Evolutionary conservation across 106 monocot species (phyloP).

Genomic region (Dendrobium chrysotoxum): DNA sequence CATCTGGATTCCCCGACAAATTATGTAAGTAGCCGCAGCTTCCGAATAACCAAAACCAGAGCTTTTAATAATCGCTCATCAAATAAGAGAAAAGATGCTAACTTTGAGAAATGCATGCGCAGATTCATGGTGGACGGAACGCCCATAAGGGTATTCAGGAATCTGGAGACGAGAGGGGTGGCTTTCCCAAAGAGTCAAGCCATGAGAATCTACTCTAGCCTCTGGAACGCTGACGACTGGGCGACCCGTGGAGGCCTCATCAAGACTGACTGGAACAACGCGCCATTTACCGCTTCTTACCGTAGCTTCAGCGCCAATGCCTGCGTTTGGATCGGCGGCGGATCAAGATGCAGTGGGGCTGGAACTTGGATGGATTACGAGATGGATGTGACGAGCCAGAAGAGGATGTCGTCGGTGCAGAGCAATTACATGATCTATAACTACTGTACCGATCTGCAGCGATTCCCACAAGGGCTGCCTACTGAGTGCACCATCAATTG

Average conservation of each 20-base stretch:
- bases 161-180: not conserved
- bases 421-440: conserved; percentile 20
- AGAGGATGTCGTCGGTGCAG: conserved; percentile 10
- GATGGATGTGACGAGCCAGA: not conserved
- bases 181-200: conserved; percentile 11
- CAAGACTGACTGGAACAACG: conserved; percentile 20
- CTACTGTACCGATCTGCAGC: conserved; percentile 11
- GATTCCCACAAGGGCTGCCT: conserved; percentile 10
- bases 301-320: conserved; percentile 11
- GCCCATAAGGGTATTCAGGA: conserved; percentile 15
- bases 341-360: not conserved
- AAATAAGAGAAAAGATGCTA: not conserved
- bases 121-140: conserved; percentile 18
- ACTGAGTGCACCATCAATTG: conserved; percentile 2
- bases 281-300: conserved; percentile 27
- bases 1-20: conserved; percentile 36
- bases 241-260: conserved; percentile 19
- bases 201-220: conserved; percentile 19
- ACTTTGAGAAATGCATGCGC: not conserved
- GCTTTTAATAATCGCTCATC: not conserved
- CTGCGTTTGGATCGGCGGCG: conserved; percentile 2
- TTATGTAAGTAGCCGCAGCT: conserved; percentile 12
- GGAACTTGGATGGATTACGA: conserved; percentile 4
- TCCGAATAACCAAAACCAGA: not conserved
- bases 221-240: conserved; percentile 24